Percentiles rank a stretch among this genome's conserved stretches.
Evolutionary conservation across 148 eudicot genomes (phyloP).

Genomic region (Persicaria maculosa): DNA sequence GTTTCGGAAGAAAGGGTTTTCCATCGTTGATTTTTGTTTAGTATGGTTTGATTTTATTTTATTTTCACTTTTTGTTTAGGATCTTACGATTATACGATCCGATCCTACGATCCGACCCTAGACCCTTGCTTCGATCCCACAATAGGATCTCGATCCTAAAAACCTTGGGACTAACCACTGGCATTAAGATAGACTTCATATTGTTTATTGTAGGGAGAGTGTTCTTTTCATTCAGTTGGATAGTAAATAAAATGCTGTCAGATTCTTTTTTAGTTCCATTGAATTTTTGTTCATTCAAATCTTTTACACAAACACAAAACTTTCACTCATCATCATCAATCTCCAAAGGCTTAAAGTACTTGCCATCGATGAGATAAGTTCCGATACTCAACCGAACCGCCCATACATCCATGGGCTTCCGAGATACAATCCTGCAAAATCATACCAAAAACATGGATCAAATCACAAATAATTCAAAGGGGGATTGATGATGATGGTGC

Average conservation of each 20-base stretch:
- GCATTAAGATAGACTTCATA: conserved; percentile 8
- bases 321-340: conserved; percentile 5
- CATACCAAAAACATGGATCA: not conserved
- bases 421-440: conserved; percentile 67
- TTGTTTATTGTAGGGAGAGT: not conserved
- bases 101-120: no score
- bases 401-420: conserved; percentile 93
- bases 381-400: conserved; percentile 82
- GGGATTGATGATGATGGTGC: not conserved
- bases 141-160: no score
- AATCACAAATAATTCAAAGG: not conserved
- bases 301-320: not conserved
- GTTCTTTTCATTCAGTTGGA: not conserved
- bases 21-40: no score
- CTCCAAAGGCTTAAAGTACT: conserved; percentile 73
- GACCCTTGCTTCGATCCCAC: no score
- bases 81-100: no score
- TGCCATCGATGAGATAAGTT: conserved; percentile 78
- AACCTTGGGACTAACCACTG: conserved; percentile 32
- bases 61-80: no score
- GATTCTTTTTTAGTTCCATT: not conserved
- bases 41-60: no score
- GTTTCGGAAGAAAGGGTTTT: no score
- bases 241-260: conserved; percentile 4
- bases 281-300: not conserved